Percentiles rank a stretch among this genome's conserved stretches.
phyloP scores from a whole-genome alignment of 2,329 filamentous ascomycete species.

The Didymella pinodella region DNA sequence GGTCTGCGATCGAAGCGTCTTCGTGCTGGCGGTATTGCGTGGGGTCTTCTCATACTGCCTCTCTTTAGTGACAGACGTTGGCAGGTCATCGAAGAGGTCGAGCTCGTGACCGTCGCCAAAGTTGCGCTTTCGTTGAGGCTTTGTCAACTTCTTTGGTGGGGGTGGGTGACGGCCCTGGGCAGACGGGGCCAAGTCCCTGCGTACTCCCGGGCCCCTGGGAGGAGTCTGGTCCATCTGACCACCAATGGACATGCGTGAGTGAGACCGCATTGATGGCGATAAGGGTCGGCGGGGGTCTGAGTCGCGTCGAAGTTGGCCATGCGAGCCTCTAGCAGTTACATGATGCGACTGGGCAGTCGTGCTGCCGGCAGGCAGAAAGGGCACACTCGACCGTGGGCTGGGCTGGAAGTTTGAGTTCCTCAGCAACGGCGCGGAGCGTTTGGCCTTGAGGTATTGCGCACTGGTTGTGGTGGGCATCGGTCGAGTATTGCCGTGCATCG shows the following conservation, averaged over 20 bases:
- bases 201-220: slow-evolving; percentile 55
- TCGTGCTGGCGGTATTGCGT: slow-evolving; percentile 71
- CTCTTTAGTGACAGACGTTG: slow-evolving; percentile 83
- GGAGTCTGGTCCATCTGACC: slow-evolving; percentile 61
- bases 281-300: slow-evolving; percentile 69
- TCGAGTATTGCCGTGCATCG: slow-evolving; percentile 67
- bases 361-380: slow-evolving; percentile 81
- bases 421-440: slow-evolving; percentile 68
- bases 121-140: slow-evolving; percentile 42
- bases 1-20: slow-evolving; percentile 63
- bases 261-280: slow-evolving; percentile 56
- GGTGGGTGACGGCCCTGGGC: slow-evolving; percentile 61
- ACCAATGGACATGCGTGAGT: slow-evolving; percentile 58
- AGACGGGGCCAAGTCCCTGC: slow-evolving; percentile 58
- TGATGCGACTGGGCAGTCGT: slow-evolving; percentile 81
- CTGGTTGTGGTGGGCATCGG: slow-evolving; percentile 62
- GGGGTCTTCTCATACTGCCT: slow-evolving; percentile 85
- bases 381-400: slow-evolving; percentile 71
- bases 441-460: slow-evolving; percentile 64
- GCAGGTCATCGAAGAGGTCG: slow-evolving; percentile 92
- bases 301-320: slow-evolving; percentile 79
- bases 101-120: slow-evolving; percentile 95
- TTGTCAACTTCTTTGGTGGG: slow-evolving; percentile 59
- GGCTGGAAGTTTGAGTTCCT: slow-evolving; percentile 55
- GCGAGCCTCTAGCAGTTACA: slow-evolving; percentile 72